Base-by-base conservation (phyloP, 2,329 filamentous ascomycete species). In the Scleromitrula shiraiana region DNA sequence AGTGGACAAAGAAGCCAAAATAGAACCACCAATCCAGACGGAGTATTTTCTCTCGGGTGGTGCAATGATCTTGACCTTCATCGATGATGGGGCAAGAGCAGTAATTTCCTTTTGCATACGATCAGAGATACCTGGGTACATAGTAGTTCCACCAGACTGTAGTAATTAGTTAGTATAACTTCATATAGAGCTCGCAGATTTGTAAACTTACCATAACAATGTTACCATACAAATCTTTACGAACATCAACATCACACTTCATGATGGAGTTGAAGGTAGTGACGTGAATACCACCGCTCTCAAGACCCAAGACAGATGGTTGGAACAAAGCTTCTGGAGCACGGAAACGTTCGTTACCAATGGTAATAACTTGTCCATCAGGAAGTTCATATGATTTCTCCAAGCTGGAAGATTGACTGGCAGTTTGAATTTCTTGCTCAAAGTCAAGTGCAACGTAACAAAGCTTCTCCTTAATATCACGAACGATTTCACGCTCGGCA, bases 71-170 rank as follows among this genome's bases (percentile, higher is more conserved):
- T 97, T 97, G 83, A 98, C 91, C 88, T 97, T 97, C 93, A 98
- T 97, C 68, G 90, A 96, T 61, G 93, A 97, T 68, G 93, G 93
- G 70, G 93, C 93, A 76, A 98, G 87, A 70, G 90, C 86, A 72
- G 90, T 97, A 73, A 98, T 97, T 82, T 98, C 93, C 88, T 98
- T 97, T 78, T 98, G 93, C 93, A 98, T 97, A 83, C 93, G 93
- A 81, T 98, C 93, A 73, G 90, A 95, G 75, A 98, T 95, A 89
- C 93, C 93, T 66, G 93, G 93, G 82, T 97, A 98, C 93, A 98
- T 97, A 73, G 93, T 98, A 69, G 93, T 98, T 83, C 93, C 93
- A 85, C 93, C 93, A 82, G 93, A 98, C 90, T 96, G 63, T 19
- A 17, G 10, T 3, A 45, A 36, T 9, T 33, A 39, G 38, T 61